These are phyloP conservation scores for Thermoascus crustaceus DNA, from an alignment of 2,329 filamentous ascomycete species.

Conservation along the genomic window DNA sequence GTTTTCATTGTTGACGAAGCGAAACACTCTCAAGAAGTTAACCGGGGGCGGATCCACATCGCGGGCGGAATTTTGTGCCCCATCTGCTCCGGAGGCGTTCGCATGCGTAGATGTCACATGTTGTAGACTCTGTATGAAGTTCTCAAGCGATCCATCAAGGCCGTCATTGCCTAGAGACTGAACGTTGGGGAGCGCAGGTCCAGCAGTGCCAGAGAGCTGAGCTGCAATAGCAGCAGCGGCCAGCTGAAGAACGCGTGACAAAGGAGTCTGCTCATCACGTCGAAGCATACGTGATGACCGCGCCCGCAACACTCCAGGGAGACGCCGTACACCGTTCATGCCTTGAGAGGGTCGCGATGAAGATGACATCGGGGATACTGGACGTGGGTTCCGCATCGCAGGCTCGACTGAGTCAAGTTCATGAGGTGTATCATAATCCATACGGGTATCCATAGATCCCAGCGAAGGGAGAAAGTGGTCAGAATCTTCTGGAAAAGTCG, in stretches of 20 bases:
- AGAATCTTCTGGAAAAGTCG: conserved; percentile 23
- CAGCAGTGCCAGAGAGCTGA: conserved; percentile 54
- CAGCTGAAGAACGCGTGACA: conserved; percentile 54
- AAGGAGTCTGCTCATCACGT: conserved; percentile 54
- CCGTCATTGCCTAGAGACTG: conserved; percentile 47
- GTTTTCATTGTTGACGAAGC: conserved; percentile 50
- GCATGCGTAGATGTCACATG: conserved; percentile 53
- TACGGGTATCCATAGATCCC: conserved; percentile 31
- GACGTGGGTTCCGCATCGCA: conserved; percentile 22
- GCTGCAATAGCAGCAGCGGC: conserved; percentile 58
- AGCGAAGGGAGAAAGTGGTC: conserved; percentile 28
- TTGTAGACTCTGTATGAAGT: conserved; percentile 55
- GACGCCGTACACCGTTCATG: conserved; percentile 27
- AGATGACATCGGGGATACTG: conserved; percentile 19
- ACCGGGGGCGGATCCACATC: conserved; percentile 47
- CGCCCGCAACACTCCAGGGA: conserved; percentile 41
- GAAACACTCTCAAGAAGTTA: conserved; percentile 62
- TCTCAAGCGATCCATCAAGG: conserved; percentile 55
- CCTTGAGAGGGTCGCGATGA: conserved; percentile 20
- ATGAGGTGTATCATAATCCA: conserved; percentile 32
- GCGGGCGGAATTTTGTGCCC: conserved; percentile 25
- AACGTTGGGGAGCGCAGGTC: conserved; percentile 48
- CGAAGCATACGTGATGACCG: conserved; percentile 46
- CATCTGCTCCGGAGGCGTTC: conserved; percentile 28
- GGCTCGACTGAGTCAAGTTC: conserved; percentile 38